Base-by-base conservation (phyloP, 805 yeast species). In the Yarrowia keelungensis region DNA sequence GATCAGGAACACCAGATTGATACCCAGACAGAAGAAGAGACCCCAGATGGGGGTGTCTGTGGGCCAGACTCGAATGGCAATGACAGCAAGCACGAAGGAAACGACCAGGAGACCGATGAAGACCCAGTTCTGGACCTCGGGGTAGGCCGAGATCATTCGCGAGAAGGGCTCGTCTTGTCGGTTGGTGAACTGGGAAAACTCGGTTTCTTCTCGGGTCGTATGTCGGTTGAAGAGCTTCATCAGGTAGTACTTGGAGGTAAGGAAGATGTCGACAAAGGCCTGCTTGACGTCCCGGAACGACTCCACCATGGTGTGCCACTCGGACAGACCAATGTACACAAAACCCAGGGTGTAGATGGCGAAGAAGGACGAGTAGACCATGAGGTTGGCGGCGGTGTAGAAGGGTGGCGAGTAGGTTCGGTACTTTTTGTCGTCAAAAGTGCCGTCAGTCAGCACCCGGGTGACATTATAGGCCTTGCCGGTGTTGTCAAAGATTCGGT, bases 71-170 rank as follows among this genome's bases (percentile, higher is more conserved):
- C 69, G 69, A 11, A 73, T 70, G 53, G 68, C 69, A 15, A 73
- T 61, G 43, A 72, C 69, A 14, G 71, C 74, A 35, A 73, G 69
- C 0, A 79, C 77, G 43, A 75, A 81, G 76, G 83, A 76, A 41
- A 83, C 77, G 1, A 80, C 71, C 15, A 86, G 78, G 41, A 87
- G 80, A 14, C 80, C 70, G 15, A 85, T 68, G 41, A 84, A 89
- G 90, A 92, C 87, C 87, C 88, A 86, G 71, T 87, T 89, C 1
- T 94, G 95, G 22, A 88, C 91, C 71, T 89, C 91, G 38, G 82
- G 82, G 75, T 88, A 88, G 8, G 68, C 56, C 9, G 73, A 43
- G 69, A 73, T 71, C 70, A 70, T 51, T 39, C 70, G 68, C 14
- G 70, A 65, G 62, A 68, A 70, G 22, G 66, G 70, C 67, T 73